Base-by-base conservation (phyloP, 352 stramenopile species). In the Phytophthora ohioensis region DNA sequence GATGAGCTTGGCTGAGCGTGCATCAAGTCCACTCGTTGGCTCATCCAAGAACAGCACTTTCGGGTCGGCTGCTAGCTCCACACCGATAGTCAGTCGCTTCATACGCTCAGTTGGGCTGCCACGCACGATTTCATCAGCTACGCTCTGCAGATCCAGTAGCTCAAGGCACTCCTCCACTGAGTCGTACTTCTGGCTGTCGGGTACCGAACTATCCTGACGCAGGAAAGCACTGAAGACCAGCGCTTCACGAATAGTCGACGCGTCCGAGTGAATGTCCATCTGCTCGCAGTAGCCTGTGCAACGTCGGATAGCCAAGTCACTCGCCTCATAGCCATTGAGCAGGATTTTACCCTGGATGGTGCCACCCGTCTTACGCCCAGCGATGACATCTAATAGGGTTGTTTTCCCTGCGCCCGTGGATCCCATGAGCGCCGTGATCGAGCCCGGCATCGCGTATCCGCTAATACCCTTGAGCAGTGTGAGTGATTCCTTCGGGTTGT, bases 301-400 rank as follows among this genome's bases (percentile, higher is more conserved):
- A 8, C 75, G 58, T 3, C 71, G 62, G 31, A 84, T 82, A 15
- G 70, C 67, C 35, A 82, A 46, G 27, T 73, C 67, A 27, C 43
- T 76, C 27, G 75, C 75, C 27, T 70, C 57, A 34, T 84, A 71
- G 38, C 76, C 76, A 47, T 84, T 87, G 12, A 71, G 71, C 17
- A 82, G 38, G 30, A 95, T 81, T 3, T 92, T 67, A 17, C 90
- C 89, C 13, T 70, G 70, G 54, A 91, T 81, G 32, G 68, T 79
- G 34, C 94, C 94, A 35, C 80, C 84, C 13, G 79, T 92, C 71
- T 98, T 98, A 43, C 94, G 78, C n/a, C 94, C 74, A 3, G 93
- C 88, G 43, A 98, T 93, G 3, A 98, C 92, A 80, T 98, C 92
- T 66, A 97, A 90, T 7, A 98, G 79, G 6, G 94, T 98, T 4